Conservation (phyloP, 805 yeast species). For the Lachancea quebecensis region DNA sequence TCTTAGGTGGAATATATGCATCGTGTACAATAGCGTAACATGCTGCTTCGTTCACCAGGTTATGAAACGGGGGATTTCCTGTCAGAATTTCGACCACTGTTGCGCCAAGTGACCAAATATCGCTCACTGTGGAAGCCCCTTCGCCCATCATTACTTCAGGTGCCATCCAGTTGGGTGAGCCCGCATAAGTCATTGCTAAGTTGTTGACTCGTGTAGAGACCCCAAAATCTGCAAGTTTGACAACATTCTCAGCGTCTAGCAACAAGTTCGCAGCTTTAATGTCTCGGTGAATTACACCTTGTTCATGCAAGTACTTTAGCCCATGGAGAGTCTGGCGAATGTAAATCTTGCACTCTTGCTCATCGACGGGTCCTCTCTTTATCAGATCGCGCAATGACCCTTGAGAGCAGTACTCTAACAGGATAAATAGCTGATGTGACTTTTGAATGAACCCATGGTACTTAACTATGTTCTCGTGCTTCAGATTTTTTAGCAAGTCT, state of each 20-base stretch:
- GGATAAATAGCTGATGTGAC: constrained; percentile 64
- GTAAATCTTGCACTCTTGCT: constrained; percentile 52
- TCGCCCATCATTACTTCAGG: constrained; percentile 85
- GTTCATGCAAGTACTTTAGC: constrained; percentile 61
- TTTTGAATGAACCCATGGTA: constrained; percentile 84
- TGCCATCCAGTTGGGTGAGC: constrained; percentile 99
- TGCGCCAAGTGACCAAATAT: constrained; percentile 93
- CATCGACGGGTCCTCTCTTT: constrained; percentile 43
- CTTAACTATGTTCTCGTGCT: constrained; percentile 86
- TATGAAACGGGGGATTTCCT: constrained; percentile 81
- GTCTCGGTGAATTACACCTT: constrained; percentile 83
- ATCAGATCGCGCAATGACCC: constrained; percentile 50
- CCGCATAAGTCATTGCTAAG: constrained; percentile 57
- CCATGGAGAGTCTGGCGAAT: constrained; percentile 69
- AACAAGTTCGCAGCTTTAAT: constrained; percentile 90
- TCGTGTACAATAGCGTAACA: constrained; percentile 37
- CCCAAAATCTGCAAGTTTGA: constrained; percentile 92
- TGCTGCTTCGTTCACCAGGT: constrained; percentile 35
- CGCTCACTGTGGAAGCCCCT: constrained; percentile 84
- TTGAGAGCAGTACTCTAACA: constrained; percentile 63
- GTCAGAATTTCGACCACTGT: constrained; percentile 82
- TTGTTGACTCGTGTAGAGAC: constrained; percentile 78
- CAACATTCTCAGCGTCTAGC: constrained; percentile 60
- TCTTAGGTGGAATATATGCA: constrained; percentile 31
- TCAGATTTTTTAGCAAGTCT: constrained; percentile 62